phyloP scores from a whole-genome alignment of 371 early-diverging fungal genomes.

The Mortierella sp. region DNA sequence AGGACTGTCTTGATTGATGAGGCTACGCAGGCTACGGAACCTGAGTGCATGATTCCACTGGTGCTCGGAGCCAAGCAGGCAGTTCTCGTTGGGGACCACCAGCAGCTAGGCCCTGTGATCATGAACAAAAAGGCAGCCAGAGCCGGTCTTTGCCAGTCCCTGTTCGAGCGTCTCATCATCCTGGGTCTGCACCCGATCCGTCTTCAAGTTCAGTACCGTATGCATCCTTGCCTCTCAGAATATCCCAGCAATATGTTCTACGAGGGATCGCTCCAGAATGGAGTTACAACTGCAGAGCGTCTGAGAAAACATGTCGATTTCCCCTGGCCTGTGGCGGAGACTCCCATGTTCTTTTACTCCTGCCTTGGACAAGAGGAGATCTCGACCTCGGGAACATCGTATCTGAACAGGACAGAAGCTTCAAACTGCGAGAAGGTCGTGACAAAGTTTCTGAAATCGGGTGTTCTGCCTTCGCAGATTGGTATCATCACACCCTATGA shows the following conservation, averaged over 20 bases:
- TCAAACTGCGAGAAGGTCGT: slow-evolving; percentile 95
- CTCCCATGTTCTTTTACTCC: slow-evolving; percentile 96
- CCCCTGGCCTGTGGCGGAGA: slow-evolving; percentile 95
- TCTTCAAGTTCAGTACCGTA: slow-evolving; percentile 98
- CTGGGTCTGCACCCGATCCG: slow-evolving; percentile 94
- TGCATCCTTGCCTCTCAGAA: slow-evolving; percentile 98
- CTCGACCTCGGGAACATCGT: slow-evolving; percentile 95
- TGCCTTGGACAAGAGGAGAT: slow-evolving; percentile 97
- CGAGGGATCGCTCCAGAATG: slow-evolving; percentile 97
- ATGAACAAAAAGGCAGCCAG: slow-evolving; percentile 96
- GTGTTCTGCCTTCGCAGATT: slow-evolving; percentile 91
- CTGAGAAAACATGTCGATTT: slow-evolving; percentile 89
- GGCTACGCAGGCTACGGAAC: slow-evolving; percentile 98
- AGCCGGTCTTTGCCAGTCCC: slow-evolving; percentile 94
- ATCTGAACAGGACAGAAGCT: slow-evolving; percentile 94
- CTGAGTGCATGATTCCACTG: slow-evolving; percentile 97
- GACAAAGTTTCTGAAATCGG: slow-evolving; percentile 90
- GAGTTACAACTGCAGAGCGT: slow-evolving; percentile 93
- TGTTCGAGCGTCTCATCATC: slow-evolving; percentile 97
- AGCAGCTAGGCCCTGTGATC: slow-evolving; percentile 98
- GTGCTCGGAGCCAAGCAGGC: slow-evolving; percentile 95
- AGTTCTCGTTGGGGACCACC: slow-evolving; percentile 99
- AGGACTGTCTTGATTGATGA: slow-evolving; percentile 98
- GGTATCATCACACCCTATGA: slow-evolving; percentile 99
- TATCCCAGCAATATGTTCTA: slow-evolving; percentile 99